Conservation (phyloP, 2,329 filamentous ascomycete species). For the Xylariaceae sp. region DNA sequence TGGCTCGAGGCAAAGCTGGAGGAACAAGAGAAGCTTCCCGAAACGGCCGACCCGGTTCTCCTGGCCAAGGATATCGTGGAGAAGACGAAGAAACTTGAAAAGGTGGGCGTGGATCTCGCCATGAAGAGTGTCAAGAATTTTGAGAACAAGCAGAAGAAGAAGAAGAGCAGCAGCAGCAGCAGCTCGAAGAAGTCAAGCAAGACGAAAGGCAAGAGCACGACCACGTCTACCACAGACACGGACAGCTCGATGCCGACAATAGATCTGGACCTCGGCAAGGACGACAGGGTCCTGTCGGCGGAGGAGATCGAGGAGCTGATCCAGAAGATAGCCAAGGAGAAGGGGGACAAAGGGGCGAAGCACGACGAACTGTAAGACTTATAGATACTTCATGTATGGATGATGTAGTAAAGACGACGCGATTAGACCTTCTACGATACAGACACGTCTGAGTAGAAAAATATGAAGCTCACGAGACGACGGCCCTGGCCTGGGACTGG, state of each 20-base stretch:
- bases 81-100: conserved; percentile 64
- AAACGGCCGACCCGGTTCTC: conserved; percentile 67
- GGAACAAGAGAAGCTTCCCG: conserved; percentile 62
- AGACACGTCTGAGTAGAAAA: too few relatives aligned
- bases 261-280: conserved; percentile 32
- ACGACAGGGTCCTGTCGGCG: conserved; percentile 35
- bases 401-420: conserved; percentile 14
- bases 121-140: conserved; percentile 58
- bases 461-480: too few relatives aligned
- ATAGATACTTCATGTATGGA: conserved; percentile 17
- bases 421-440: conserved; percentile 4
- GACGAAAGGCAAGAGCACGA: conserved; percentile 33
- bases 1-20: conserved; percentile 71
- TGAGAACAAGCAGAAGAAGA: conserved; percentile 38
- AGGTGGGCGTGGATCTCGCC: conserved; percentile 61
- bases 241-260: conserved; percentile 29
- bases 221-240: conserved; percentile 22
- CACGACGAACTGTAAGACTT: conserved; percentile 23
- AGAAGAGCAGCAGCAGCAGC: conserved; percentile 14
- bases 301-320: conserved; percentile 50
- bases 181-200: conserved; percentile 35
- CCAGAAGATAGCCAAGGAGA: conserved; percentile 31
- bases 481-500: too few relatives aligned
- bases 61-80: conserved; percentile 62
- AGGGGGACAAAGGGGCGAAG: conserved; percentile 19